These are phyloP conservation scores for Diaporthe sp. DNA, from an alignment of 2,329 filamentous ascomycete species.

Conservation along the genomic window DNA sequence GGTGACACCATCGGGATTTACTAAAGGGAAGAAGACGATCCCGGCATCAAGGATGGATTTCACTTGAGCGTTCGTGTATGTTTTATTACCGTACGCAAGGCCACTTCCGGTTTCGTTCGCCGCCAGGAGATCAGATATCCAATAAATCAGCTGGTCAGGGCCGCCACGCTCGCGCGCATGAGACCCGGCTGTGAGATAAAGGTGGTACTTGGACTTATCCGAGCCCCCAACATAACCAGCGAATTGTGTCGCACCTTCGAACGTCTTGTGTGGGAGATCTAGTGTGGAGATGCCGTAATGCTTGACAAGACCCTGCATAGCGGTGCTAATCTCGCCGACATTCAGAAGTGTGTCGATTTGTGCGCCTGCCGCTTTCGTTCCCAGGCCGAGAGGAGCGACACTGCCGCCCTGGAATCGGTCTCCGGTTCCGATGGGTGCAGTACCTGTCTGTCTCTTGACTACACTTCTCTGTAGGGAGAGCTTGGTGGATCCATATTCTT, in stretches of 20 bases:
- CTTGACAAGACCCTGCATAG: constrained; percentile 6
- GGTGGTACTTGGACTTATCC: constrained; percentile 9
- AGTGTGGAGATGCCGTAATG: background rate
- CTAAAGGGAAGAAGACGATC: constrained; percentile 1
- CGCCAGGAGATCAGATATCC: constrained; percentile 4
- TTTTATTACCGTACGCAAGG: background rate
- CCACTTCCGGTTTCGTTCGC: background rate
- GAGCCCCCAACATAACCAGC: background rate
- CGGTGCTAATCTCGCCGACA: background rate
- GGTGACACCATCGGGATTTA: constrained; percentile 4
- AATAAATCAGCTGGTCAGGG: constrained; percentile 9
- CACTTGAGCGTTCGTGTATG: background rate
- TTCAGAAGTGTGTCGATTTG: constrained; percentile 3
- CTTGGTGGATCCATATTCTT: background rate
- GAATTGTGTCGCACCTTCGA: constrained; percentile 4
- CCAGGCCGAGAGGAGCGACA: background rate
- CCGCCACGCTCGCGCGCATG: constrained; percentile 11
- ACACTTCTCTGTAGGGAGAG: background rate
- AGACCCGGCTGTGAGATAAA: constrained; percentile 12
- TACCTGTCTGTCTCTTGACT: background rate
- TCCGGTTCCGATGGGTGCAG: background rate
- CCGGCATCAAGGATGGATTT: background rate
- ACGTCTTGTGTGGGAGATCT: background rate
- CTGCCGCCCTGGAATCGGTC: constrained; percentile 10
- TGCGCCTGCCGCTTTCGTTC: background rate